Evolutionary conservation across 208 protist genomes (phyloP).

Genomic region (Wallacemonas sp.): DNA sequence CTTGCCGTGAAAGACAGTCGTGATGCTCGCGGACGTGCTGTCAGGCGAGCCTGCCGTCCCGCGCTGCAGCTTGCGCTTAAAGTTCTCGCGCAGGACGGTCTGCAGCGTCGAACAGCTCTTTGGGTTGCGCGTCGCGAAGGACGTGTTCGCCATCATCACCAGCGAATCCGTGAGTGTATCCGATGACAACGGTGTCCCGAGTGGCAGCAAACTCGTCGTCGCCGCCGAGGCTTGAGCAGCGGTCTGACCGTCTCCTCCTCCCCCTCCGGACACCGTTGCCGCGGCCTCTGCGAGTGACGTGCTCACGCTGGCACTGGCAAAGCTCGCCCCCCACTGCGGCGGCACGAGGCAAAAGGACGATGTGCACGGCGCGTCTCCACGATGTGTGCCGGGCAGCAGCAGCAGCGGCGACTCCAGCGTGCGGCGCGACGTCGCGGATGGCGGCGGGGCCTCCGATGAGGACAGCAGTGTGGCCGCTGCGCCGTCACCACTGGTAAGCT

Average conservation of each 20-base stretch:
- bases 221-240: too few relatives aligned
- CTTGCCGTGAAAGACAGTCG: neutral
- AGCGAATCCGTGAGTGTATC: slow-evolving; percentile 1
- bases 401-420: slow-evolving; percentile 1
- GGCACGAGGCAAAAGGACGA: neutral
- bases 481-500: neutral
- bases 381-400: neutral
- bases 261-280: too few relatives aligned
- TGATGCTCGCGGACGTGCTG: neutral
- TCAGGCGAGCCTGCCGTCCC: neutral
- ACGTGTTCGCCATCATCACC: slow-evolving; percentile 5
- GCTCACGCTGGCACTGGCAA: too few relatives aligned
- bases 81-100: slow-evolving; percentile 10
- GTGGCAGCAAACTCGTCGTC: too few relatives aligned
- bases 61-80: slow-evolving; percentile 12
- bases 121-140: slow-evolving; percentile 5
- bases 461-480: neutral
- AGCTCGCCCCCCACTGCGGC: neutral
- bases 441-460: neutral
- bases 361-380: too few relatives aligned
- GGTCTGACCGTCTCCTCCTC: too few relatives aligned
- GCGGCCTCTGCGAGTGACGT: too few relatives aligned
- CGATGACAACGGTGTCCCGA: neutral
- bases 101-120: slow-evolving; percentile 12
- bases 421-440: neutral